Evolutionary conservation across 441 rosid genomes (phyloP).

Genomic region (Erodium texanum): DNA sequence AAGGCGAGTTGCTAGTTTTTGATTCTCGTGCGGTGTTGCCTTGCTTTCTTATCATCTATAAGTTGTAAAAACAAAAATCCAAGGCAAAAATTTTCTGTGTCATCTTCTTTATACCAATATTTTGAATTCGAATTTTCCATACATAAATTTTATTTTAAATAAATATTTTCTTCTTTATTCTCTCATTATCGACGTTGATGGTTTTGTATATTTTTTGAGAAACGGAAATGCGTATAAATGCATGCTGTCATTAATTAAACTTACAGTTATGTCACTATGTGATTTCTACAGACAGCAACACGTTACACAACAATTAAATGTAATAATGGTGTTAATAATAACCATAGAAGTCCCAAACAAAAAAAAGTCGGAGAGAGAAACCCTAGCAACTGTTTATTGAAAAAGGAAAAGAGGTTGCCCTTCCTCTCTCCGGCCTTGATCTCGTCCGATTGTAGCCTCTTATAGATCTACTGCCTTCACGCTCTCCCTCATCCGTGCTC

Average conservation of each 20-base stretch:
- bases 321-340: too few species aligned
- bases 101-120: background rate
- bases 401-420: too few species aligned
- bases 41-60: constrained; percentile 84
- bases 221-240: constrained; percentile 33
- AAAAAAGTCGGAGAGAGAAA: too few species aligned
- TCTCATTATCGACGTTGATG: constrained; percentile 3
- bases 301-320: too few species aligned
- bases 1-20: constrained; percentile 78
- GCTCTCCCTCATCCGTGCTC: too few species aligned
- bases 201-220: background rate
- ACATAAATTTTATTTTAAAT: constrained; percentile 26
- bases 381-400: too few species aligned
- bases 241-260: constrained; percentile 8
- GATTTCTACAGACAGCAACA: too few species aligned
- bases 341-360: too few species aligned
- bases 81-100: background rate
- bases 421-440: too few species aligned
- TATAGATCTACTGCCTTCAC: too few species aligned
- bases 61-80: constrained; percentile 43
- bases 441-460: too few species aligned
- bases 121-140: constrained; percentile 12
- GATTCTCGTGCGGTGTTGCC: constrained; percentile 82
- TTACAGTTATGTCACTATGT: background rate
- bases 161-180: background rate